These are phyloP conservation scores for Entophlyctis luteolus DNA, from an alignment of 192 early-diverging fungal genomes.

Conservation along the genomic window DNA sequence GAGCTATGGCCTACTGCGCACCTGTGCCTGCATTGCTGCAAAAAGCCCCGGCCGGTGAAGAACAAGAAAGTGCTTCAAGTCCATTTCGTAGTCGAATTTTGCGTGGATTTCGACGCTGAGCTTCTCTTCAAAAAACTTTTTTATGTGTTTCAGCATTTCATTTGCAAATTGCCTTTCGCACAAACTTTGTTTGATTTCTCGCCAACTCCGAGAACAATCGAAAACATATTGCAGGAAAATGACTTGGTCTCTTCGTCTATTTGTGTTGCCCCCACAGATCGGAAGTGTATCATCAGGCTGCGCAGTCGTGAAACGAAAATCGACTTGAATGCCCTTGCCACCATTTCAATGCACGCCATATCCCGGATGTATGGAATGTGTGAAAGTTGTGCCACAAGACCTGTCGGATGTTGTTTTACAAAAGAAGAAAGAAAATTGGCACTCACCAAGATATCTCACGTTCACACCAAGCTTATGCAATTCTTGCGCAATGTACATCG, in stretches of 20 bases:
- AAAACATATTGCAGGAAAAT: conserved; percentile 42
- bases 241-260: conserved; percentile 49
- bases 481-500: conserved; percentile 28
- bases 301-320: conserved; percentile 39
- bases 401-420: conserved; percentile 18
- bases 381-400: conserved; percentile 38
- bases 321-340: conserved; percentile 42
- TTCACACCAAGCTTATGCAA: conserved; percentile 51
- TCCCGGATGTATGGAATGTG: conserved; percentile 50
- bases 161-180: not conserved
- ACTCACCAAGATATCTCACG: conserved; percentile 52
- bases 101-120: conserved; percentile 31
- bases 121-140: conserved; percentile 45
- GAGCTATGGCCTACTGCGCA: conserved; percentile 16
- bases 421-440: too few relatives aligned
- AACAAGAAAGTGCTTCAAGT: conserved; percentile 20
- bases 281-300: conserved; percentile 44
- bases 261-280: conserved; percentile 46
- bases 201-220: conserved; percentile 28
- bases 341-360: conserved; percentile 48
- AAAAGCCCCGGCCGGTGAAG: conserved; percentile 48
- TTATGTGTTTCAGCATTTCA: not conserved
- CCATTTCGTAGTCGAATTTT: conserved; percentile 45
- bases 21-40: conserved; percentile 52
- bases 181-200: conserved; percentile 36